phyloP scores from a whole-genome alignment of 1,284 basidiomycete species.

The Chondrostereum purpureum region DNA sequence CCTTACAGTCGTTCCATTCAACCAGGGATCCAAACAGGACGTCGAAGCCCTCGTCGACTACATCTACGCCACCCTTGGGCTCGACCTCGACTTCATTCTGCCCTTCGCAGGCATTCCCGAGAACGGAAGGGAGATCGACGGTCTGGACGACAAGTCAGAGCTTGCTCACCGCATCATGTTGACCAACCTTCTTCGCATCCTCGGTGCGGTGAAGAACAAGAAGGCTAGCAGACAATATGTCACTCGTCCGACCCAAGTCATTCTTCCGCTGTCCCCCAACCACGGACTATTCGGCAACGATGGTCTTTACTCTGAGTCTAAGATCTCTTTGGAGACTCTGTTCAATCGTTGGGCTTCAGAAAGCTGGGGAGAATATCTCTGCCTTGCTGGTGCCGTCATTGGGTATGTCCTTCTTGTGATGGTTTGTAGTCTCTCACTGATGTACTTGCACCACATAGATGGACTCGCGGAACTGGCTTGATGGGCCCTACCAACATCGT shows the following conservation, averaged over 20 bases:
- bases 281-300: conserved; percentile 98
- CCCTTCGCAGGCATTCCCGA: conserved; percentile 98
- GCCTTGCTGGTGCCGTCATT: conserved; percentile 96
- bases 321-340: conserved; percentile 95
- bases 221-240: conserved; percentile 95
- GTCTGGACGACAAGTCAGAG: conserved; percentile 95
- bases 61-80: conserved; percentile 89
- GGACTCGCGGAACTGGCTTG: conserved; percentile 97
- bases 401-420: conserved; percentile 50
- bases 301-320: conserved; percentile 96
- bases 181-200: conserved; percentile 88
- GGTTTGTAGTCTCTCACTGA: conserved; percentile 11
- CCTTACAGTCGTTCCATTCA: conserved; percentile 97
- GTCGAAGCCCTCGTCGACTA: conserved; percentile 97
- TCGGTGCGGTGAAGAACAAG: conserved; percentile 96
- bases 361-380: conserved; percentile 98
- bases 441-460: conserved; percentile 47
- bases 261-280: conserved; percentile 95
- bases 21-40: conserved; percentile 97
- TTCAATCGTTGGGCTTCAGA: conserved; percentile 99
- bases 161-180: conserved; percentile 97
- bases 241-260: conserved; percentile 96
- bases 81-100: conserved; percentile 97
- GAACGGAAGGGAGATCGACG: conserved; percentile 97
- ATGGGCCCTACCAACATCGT: conserved; percentile 96